phyloP scores from a whole-genome alignment of 106 monocot genomes.

The Dioscorea alata region DNA sequence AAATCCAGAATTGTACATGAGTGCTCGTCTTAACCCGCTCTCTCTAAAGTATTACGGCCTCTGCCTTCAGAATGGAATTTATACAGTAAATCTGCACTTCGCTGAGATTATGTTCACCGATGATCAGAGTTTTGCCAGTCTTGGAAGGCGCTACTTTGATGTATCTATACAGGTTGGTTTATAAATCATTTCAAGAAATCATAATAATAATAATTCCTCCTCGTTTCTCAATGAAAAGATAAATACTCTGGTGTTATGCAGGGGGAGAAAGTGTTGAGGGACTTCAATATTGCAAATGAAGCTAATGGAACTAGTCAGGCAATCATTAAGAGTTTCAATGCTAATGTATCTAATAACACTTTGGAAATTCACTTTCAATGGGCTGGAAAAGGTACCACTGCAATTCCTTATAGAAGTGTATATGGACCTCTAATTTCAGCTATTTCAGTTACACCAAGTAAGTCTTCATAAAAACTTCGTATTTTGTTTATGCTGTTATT shows the following conservation, averaged over 20 bases:
- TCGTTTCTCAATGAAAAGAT: background rate
- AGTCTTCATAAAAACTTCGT: background rate
- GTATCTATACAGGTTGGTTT: conserved; percentile 48
- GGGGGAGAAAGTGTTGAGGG: conserved; percentile 40
- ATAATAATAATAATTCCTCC: background rate
- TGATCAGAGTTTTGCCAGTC: conserved; percentile 28
- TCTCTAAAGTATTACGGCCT: conserved; percentile 56
- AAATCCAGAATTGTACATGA: conserved; percentile 29
- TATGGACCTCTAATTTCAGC: conserved; percentile 64
- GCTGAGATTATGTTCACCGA: conserved; percentile 46
- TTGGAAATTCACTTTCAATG: conserved; percentile 30
- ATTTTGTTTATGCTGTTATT: no score
- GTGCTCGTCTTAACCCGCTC: conserved; percentile 33
- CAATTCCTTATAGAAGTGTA: background rate
- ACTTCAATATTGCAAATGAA: conserved; percentile 50
- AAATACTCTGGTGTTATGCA: conserved; percentile 14
- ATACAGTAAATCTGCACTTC: conserved; percentile 46
- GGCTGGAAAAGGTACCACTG: no score
- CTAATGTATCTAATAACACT: conserved; percentile 25
- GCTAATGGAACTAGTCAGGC: conserved; percentile 29
- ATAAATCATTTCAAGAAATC: background rate
- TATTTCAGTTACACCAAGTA: conserved; percentile 59
- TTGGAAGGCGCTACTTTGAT: conserved; percentile 47
- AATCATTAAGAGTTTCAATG: conserved; percentile 28
- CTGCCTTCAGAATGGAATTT: conserved; percentile 41